Percentiles rank a stretch among this genome's conserved stretches.
Evolutionary conservation across 2,329 filamentous ascomycete species (phyloP).

Genomic region (Phyllosticta citribraziliensis): DNA sequence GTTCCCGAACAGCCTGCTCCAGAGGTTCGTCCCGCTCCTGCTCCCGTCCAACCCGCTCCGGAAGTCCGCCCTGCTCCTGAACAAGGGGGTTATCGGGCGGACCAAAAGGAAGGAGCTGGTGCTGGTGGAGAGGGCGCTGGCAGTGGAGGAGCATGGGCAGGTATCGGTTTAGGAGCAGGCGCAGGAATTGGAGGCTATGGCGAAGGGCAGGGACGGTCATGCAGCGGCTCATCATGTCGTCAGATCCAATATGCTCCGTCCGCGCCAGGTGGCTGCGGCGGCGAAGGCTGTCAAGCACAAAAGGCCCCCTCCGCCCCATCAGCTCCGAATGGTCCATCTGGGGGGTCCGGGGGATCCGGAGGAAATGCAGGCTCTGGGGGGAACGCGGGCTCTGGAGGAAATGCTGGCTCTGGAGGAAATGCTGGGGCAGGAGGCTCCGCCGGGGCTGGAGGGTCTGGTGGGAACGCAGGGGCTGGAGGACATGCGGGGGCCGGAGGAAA

Average conservation of each 20-base stretch:
- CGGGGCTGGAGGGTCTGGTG: neutral
- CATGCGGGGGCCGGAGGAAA: neutral
- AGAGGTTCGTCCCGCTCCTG: too few relatives aligned
- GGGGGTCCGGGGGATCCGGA: neutral
- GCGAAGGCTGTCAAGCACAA: too few relatives aligned
- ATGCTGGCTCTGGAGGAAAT: neutral
- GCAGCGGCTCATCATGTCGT: neutral
- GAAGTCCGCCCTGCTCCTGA: too few relatives aligned
- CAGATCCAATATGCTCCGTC: neutral
- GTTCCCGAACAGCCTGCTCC: too few relatives aligned
- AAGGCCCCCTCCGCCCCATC: neutral
- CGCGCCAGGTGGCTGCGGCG: too few relatives aligned
- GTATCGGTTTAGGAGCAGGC: neutral
- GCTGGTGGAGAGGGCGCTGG: too few relatives aligned
- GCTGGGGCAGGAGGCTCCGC: too few relatives aligned
- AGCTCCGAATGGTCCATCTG: neutral
- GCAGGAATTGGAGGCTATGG: neutral
- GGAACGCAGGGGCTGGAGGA: neutral
- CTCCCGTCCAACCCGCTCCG: neutral
- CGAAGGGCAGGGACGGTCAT: neutral
- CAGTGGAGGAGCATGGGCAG: neutral
- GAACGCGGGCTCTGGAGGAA: too few relatives aligned
- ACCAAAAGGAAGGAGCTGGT: too few relatives aligned
- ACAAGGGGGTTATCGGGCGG: too few relatives aligned
- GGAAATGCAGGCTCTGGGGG: neutral